A percentile compares a stretch with the other conserved stretches of the same genome.
phyloP scores from a whole-genome alignment of 371 early-diverging fungal genomes.

The Mucor velutinosus region DNA sequence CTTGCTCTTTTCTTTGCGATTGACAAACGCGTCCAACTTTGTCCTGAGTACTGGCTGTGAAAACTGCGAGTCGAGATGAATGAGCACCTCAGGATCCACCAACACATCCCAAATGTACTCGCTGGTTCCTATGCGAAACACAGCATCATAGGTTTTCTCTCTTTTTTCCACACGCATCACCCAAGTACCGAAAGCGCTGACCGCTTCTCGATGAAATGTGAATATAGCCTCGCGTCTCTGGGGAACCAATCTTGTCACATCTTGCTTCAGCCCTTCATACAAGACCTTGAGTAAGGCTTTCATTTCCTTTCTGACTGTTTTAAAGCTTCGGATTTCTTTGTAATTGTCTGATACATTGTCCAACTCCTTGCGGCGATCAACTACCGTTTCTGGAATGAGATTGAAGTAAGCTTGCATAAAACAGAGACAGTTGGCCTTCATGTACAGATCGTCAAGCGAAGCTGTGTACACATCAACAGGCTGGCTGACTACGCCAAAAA shows the following conservation, averaged over 20 bases:
- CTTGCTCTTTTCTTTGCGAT: background rate
- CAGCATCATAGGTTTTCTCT: constrained; percentile 45
- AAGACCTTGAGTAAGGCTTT: background rate
- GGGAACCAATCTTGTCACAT: background rate
- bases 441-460: background rate
- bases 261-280: background rate
- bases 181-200: constrained; percentile 60
- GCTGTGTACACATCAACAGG: background rate
- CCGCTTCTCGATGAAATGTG: constrained; percentile 61
- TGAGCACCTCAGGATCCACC: constrained; percentile 35
- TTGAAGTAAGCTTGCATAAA: constrained; percentile 57
- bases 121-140: constrained; percentile 47
- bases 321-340: background rate
- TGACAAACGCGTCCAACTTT: constrained; percentile 34
- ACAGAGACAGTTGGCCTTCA: constrained; percentile 41
- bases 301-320: background rate
- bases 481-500: constrained; percentile 44
- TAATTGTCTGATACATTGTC: background rate
- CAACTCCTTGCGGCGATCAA: background rate
- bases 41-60: constrained; percentile 33
- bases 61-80: constrained; percentile 23
- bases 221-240: background rate
- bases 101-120: constrained; percentile 59
- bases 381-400: background rate
- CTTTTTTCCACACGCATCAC: constrained; percentile 55